These are phyloP conservation scores for Asterophora lycoperdoides DNA, from an alignment of 768 basidiomycete genomes.

Conservation along the genomic window DNA sequence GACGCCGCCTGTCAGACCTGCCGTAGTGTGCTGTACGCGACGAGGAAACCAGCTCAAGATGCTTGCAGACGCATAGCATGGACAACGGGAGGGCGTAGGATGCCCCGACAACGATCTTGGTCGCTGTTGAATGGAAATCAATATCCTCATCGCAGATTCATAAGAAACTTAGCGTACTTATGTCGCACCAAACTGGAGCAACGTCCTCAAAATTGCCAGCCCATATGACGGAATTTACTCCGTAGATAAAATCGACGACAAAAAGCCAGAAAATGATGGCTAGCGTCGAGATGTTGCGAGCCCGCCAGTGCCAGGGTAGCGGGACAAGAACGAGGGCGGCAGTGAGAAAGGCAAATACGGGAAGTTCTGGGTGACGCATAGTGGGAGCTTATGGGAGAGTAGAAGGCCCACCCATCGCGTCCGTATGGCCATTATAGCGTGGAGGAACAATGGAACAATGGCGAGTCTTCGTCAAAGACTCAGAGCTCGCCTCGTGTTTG, in stretches of 20 bases:
- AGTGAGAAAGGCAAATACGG: conserved; percentile 24
- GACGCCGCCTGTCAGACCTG: conserved; percentile 31
- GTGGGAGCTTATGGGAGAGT: not conserved
- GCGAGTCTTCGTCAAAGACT: no score
- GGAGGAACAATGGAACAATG: not conserved
- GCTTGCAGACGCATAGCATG: conserved; percentile 41
- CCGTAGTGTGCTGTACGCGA: conserved; percentile 34
- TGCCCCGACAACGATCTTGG: conserved; percentile 38
- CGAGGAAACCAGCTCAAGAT: conserved; percentile 46
- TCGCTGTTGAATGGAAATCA: conserved; percentile 41
- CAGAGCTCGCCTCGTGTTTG: no score
- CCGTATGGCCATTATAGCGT: not conserved
- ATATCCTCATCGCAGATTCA: conserved; percentile 40
- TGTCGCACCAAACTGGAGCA: conserved; percentile 43
- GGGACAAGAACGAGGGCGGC: conserved; percentile 26
- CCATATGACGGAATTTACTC: conserved; percentile 43
- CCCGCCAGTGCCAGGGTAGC: conserved; percentile 22
- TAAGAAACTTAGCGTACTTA: conserved; percentile 47
- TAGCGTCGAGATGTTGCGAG: conserved; percentile 12
- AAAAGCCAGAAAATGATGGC: conserved; percentile 9
- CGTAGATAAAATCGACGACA: conserved; percentile 24
- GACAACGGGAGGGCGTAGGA: conserved; percentile 40
- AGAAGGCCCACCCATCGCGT: not conserved
- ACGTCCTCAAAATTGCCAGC: conserved; percentile 26
- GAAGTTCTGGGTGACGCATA: conserved; percentile 21